Evolutionary conservation across 768 basidiomycete species (phyloP), one percentile per base, ranked within the genome.

Genomic region (Leccinellum albellum): DNA sequence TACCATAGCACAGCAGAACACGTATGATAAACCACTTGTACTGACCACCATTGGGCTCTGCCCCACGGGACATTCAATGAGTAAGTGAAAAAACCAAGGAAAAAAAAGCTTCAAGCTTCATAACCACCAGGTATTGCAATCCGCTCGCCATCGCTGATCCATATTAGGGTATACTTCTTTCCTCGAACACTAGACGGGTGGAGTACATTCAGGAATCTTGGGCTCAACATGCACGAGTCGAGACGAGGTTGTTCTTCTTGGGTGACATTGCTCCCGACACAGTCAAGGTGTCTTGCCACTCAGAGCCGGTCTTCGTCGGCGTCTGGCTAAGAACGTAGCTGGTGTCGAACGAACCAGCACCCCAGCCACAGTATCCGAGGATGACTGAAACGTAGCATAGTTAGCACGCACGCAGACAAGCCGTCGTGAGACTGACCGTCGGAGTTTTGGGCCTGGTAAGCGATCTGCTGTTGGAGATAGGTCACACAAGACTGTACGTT

Each of bases 321-420:
- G 62, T 66, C 62, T 77, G 64, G 24, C 69, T 63, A 23, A 78
- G 69, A 20, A 65, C 62, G 56, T 79, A 77, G 54, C 54, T 55
- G 0, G 71, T 62, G 56, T 64, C 67, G 64, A 85, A 84, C 54
- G 77, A 76, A n/a, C 83, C 83, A n/a, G 82, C 84, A 24, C 79
- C 72, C 84, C 83, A 85, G 26, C 81, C 78, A 28, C 79, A 66
- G 61, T 81, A 85, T 20, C 84, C 84, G 14, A 83, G 70, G 66
- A 80, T 73, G 4, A 79, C 79, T 80, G 42, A 10, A 26, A 24
- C 13, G 9, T 24, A 23, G 44, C 20, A 60, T 28, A 12, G 9
- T 58, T 17, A 56, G 46, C 21, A 42, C 20, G 17, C 5, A 14
- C 28, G 12, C 8, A 23, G 10, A 26, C 9, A 23, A 17, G 24